Percentiles rank a stretch among this genome's conserved stretches.
Conservation (phyloP, 352 stramenopile species). For the Elongisporangium undulatum region DNA sequence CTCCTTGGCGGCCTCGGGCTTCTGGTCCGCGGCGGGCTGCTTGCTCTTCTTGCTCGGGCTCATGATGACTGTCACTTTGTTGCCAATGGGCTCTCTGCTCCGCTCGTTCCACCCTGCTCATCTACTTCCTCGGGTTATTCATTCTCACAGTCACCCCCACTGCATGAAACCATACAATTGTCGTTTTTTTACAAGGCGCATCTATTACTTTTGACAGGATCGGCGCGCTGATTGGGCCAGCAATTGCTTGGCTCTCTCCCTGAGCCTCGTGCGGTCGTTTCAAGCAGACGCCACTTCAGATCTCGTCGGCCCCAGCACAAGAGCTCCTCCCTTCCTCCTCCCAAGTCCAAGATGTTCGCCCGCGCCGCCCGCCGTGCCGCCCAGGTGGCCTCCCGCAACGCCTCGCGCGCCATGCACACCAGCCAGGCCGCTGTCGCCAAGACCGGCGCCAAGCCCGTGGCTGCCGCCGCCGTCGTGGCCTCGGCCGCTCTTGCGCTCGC, state of each 20-base stretch:
- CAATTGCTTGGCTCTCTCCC: slow-evolving; percentile 2
- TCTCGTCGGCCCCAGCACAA: slow-evolving; percentile 6
- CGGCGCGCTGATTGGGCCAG: slow-evolving; percentile 1
- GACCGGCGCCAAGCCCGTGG: slow-evolving; percentile 24
- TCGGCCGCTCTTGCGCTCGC: slow-evolving; percentile 48
- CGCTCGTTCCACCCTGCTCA: slow-evolving; percentile 5
- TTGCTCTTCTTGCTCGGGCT: slow-evolving; percentile 36
- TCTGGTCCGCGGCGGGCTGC: slow-evolving; percentile 12
- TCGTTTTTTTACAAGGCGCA: slow-evolving; percentile 3
- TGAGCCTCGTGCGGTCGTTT: slow-evolving; percentile 29
- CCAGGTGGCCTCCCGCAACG: slow-evolving; percentile 53
- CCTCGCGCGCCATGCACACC: slow-evolving; percentile 46
- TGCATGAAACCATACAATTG: not conserved
- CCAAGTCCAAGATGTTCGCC: slow-evolving; percentile 47
- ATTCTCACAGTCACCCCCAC: not conserved
- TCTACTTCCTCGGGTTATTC: not conserved
- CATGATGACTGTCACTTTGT: slow-evolving; percentile 13
- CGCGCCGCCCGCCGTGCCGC: slow-evolving; percentile 63
- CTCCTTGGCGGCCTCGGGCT: slow-evolving; percentile 1
- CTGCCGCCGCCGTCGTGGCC: slow-evolving; percentile 31
- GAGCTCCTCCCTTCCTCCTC: slow-evolving; percentile 3
- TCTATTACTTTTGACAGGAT: slow-evolving; percentile 4
- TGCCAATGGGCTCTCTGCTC: slow-evolving; percentile 5
- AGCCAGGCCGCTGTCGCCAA: slow-evolving; percentile 34
- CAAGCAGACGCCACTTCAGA: slow-evolving; percentile 20